phyloP scores from a whole-genome alignment of 2,329 filamentous ascomycete genomes.

The Chaetomium sp. region DNA sequence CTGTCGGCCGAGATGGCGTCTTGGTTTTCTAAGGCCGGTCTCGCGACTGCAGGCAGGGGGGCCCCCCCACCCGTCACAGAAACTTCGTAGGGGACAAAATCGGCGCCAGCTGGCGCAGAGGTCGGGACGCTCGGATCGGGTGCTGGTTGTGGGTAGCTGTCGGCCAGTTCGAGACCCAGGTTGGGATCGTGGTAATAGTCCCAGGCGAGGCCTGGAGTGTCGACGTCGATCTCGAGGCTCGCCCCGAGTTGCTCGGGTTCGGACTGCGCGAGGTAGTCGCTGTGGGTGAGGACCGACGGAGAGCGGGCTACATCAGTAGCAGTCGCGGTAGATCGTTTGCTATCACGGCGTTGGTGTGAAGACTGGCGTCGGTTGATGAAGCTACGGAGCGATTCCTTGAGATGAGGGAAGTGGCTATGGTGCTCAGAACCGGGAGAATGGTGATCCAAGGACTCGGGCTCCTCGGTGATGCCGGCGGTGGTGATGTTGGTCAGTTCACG shows the following conservation, averaged over 20 bases:
- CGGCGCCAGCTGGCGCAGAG: conserved; percentile 12
- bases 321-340: conserved; percentile 21
- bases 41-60: conserved; percentile 4
- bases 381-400: conserved; percentile 19
- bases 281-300: conserved; percentile 17
- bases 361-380: conserved; percentile 18
- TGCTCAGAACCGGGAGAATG: conserved; percentile 6
- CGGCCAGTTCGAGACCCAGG: conserved; percentile 12
- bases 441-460: conserved; percentile 22
- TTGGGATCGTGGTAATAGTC: conserved; percentile 24
- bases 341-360: conserved; percentile 20
- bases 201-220: conserved; percentile 22
- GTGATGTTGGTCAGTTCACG: conserved; percentile 19
- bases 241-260: conserved; percentile 12
- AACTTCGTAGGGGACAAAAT: conserved; percentile 8
- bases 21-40: conserved; percentile 10
- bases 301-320: conserved; percentile 19
- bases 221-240: conserved; percentile 19
- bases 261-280: conserved; percentile 8
- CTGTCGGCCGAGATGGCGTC: conserved; percentile 17
- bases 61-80: conserved; percentile 2
- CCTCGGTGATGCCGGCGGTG: conserved; percentile 22
- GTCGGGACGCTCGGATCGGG: conserved; percentile 6
- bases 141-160: conserved; percentile 12
- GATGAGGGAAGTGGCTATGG: conserved; percentile 15